Evolutionary conservation across 2,329 filamentous ascomycete species (phyloP).

Genomic region (Phoma sp.): DNA sequence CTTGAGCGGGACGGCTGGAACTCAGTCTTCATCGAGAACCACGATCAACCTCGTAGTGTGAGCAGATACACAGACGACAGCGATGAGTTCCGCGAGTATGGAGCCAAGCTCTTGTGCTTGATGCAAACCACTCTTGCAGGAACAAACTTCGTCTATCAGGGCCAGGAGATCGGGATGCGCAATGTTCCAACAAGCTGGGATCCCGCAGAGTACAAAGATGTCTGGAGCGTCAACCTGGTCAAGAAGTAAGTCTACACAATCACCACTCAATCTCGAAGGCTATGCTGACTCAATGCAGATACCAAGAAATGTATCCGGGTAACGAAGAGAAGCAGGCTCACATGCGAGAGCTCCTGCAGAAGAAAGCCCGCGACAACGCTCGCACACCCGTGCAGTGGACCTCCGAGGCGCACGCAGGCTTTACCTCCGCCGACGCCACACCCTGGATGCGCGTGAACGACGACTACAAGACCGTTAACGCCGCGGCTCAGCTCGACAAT

Average conservation of each 20-base stretch:
- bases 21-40: slow-evolving; percentile 59
- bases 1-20: slow-evolving; percentile 54
- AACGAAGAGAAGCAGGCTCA: slow-evolving; percentile 34
- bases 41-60: slow-evolving; percentile 59
- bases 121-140: slow-evolving; percentile 57
- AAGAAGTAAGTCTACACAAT: slow-evolving; percentile 38
- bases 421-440: slow-evolving; percentile 58
- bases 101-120: slow-evolving; percentile 55
- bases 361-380: slow-evolving; percentile 69
- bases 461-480: slow-evolving; percentile 62
- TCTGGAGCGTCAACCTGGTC: slow-evolving; percentile 64
- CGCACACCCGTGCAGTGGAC: slow-evolving; percentile 73
- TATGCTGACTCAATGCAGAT: slow-evolving; percentile 22
- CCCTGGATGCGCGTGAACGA: slow-evolving; percentile 69
- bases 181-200: slow-evolving; percentile 54
- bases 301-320: slow-evolving; percentile 38
- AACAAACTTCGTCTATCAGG: slow-evolving; percentile 58
- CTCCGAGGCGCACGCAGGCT: slow-evolving; percentile 62
- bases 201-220: slow-evolving; percentile 57
- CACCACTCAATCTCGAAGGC: no score
- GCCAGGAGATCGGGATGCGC: slow-evolving; percentile 59
- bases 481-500: slow-evolving; percentile 55
- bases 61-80: slow-evolving; percentile 57
- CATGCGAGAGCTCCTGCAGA: slow-evolving; percentile 54
- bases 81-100: slow-evolving; percentile 53